Base-by-base conservation (phyloP, 768 basidiomycete genomes). In the Pleurotus ostreatus region DNA sequence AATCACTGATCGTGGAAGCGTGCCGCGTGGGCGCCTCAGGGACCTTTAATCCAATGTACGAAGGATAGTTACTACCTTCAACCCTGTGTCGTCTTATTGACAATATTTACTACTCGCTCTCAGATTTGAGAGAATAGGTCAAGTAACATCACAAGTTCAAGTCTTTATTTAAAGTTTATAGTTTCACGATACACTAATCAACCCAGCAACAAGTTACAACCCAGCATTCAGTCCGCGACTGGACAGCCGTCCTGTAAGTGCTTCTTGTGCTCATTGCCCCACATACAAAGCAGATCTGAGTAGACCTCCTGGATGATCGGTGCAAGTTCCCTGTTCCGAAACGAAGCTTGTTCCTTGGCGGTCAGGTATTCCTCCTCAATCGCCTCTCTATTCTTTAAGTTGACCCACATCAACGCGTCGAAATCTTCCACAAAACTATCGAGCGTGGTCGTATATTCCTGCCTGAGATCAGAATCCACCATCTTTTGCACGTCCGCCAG, bases 341-440 rank as follows among this genome's bases (percentile, higher is more conserved):
- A 44, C 13, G 6, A 16, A n/a, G 20, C n/a, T 22, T 44, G 41
- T 22, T 44, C 41, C 12, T 44, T 13, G n/a, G 20, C 41, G 13
- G n/a, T 44, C 41, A 44, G 20, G n/a, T n/a, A 13, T n/a, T 22
- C 41, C 8, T 22, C 41, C n/a, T 44, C 41, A 16, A 44, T 8
- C 41, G 13, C n/a, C 20, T 44, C 41, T 13, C 41, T 11, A 15
- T 44, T 44, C 41, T 44, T n/a, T 6, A 44, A 22, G 41, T 22
- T 44, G n/a, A 22, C 39, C 51, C 51, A 53, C 9, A 53, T 13
- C 9, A 53, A 16, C 16, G 51, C 51, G 25, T 53, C 51, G 23
- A 53, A 53, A 53, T 41, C 39, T 23, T 53, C 51, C 12, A 53
- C 51, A 41, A 53, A 53, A 30, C 18, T 23, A 25, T 53, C 51